A percentile compares a stretch with the other conserved stretches of the same genome.
These are phyloP conservation scores for Eruca vesicaria DNA, from an alignment of 441 rosid species.

Conservation along the genomic window DNA sequence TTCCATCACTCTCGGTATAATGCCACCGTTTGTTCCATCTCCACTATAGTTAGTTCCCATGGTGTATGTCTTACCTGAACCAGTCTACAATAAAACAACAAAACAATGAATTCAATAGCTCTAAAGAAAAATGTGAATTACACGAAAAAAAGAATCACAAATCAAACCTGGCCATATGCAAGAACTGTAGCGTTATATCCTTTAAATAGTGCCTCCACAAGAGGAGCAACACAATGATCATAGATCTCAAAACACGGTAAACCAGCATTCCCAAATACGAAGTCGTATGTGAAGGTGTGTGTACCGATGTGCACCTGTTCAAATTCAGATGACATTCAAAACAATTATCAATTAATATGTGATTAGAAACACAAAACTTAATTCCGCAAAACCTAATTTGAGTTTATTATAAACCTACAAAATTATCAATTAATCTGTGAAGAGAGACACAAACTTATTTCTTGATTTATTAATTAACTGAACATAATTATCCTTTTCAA, in stretches of 20 bases:
- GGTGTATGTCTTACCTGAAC: constrained; percentile 93
- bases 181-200: constrained; percentile 96
- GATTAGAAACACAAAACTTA: too few species aligned
- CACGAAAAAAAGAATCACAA: neutral
- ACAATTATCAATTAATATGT: too few species aligned
- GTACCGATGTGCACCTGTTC: constrained; percentile 83
- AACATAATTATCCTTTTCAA: neutral
- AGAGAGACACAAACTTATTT: too few species aligned
- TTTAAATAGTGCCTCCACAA: constrained; percentile 74
- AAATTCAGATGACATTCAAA: too few species aligned
- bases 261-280: constrained; percentile 58
- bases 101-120: neutral
- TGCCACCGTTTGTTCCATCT: constrained; percentile 57
- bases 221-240: constrained; percentile 78
- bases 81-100: constrained; percentile 54
- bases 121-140: too few species aligned
- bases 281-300: constrained; percentile 81
- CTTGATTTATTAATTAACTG: too few species aligned
- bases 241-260: constrained; percentile 51
- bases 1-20: constrained; percentile 94
- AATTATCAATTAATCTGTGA: too few species aligned
- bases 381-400: too few species aligned
- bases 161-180: constrained; percentile 88
- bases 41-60: constrained; percentile 94
- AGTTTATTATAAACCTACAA: too few species aligned